Evolutionary conservation across 2,329 filamentous ascomycete species (phyloP), one percentile per base, ranked within the genome.

Genomic region (Fusarium floridanum): DNA sequence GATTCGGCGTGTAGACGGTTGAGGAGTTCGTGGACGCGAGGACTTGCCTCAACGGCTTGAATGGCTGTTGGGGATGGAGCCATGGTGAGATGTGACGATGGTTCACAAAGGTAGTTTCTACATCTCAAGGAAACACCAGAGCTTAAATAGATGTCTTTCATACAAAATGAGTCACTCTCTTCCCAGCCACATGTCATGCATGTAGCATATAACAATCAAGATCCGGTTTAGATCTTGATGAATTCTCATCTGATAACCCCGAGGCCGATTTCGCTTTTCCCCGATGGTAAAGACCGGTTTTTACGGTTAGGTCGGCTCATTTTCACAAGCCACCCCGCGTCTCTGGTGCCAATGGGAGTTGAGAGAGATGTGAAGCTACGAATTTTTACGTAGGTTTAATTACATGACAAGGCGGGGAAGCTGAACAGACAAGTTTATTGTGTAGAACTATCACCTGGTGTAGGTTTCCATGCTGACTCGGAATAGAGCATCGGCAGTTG

Each of bases 1-100:
- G 79, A 81, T 20, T 70, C 65, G n/a, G 76, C 64, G 37, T 81
- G 81, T 1, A 82, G 77, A 3, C 76, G 72, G 14, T 72, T 14
- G 1, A 82, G 75, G 7, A 81, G 73, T 4, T 68, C 61, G n/a
- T 78, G 77, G 2, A 82, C 73, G 1, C 78, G 76, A 43, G 76
- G 64, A 32, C 71, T 78, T 4, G 78, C 78, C 67, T 73, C 70
- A 17, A 80, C 36, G 34, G 77, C 70, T 61, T 78, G 77, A 0
- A 64, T 41, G n/a, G 74, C 76, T 24, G 63, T 55, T 43, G 81
- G 39, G 9, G 75, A 56, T 48, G 68, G 69, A 16, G 73, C 48
- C 73, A 78, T 78, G 57, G 1, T 67, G 43, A 6, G 41, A 7
- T 9, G 14, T 45, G 5, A 41, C 22, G 8, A 24, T 45, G 12